Evolutionary conservation across 2,329 filamentous ascomycete genomes (phyloP), one percentile per base, ranked within the genome.

Genomic region (Fusarium citri): DNA sequence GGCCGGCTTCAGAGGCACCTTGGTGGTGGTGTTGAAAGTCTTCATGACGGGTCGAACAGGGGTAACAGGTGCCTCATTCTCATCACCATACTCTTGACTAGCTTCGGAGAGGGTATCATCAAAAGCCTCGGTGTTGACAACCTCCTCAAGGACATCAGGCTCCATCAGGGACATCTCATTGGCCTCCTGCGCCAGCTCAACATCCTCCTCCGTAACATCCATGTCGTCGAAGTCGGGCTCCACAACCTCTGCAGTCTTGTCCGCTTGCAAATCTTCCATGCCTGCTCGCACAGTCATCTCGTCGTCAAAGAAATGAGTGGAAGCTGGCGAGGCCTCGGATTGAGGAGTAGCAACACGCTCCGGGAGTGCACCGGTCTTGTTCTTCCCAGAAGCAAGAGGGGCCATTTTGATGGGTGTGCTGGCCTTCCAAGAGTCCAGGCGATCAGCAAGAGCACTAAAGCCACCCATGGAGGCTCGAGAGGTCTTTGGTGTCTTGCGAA

Each of bases 1-100:
- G 25, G 89, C 89, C 6, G 89, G 83, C 78, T 93, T 93, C 42
- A 94, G 80, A 3, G 92, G 92, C 7, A 94, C 88, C 79, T 94
- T 94, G 26, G 91, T 92, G 1, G 92, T 89, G 0, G 92, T 94
- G 77, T 92, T 88, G 67, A 91, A 87, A 5, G 75, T 72, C 58
- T 84, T 83, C n/a, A 78, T 80, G n/a, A 83, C 74, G 0, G 81
- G 79, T 18, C 87, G 85, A 51, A 85, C 80, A 0, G 90, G 90
- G 2, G 90, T 92, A 10, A 83, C 80, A 3, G 87, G 87, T 25
- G 70, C 65, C 30, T 84, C 82, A 75, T 92, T 92, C 76, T 92
- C 90, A 71, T 92, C 89, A 4, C 85, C 89, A 72, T 91, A 91
- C 68, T 90, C 87, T 68, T 91, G 86, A 72, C 88, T 91, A 2